Evolutionary conservation across 2,329 filamentous ascomycete genomes (phyloP).

Genomic region (Aureobasidium sp.): DNA sequence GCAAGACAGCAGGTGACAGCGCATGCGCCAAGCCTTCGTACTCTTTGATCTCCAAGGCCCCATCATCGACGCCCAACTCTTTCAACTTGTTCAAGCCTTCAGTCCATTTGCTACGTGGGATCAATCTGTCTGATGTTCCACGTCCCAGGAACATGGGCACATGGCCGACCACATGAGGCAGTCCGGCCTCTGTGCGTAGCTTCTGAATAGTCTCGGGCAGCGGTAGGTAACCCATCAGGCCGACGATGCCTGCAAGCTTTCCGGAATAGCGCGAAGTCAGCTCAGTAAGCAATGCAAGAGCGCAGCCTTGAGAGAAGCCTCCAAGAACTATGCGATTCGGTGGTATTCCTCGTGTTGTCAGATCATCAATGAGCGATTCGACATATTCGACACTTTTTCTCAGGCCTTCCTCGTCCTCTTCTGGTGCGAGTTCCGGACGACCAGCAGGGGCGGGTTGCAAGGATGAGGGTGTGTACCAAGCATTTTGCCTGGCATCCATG

Average conservation of each 20-base stretch:
- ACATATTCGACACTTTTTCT: slow-evolving; percentile 35
- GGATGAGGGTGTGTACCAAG: slow-evolving; percentile 41
- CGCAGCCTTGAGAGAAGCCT: slow-evolving; percentile 45
- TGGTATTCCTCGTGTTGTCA: slow-evolving; percentile 36
- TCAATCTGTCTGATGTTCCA: slow-evolving; percentile 41
- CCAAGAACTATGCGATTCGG: slow-evolving; percentile 39
- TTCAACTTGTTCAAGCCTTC: slow-evolving; percentile 37
- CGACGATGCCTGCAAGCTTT: slow-evolving; percentile 35
- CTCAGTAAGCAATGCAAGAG: slow-evolving; percentile 38
- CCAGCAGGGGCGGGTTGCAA: slow-evolving; percentile 33
- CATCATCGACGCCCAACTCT: slow-evolving; percentile 34
- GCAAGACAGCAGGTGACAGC: slow-evolving; percentile 36
- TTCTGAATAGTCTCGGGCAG: slow-evolving; percentile 33
- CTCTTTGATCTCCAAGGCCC: slow-evolving; percentile 35
- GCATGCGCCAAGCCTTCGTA: slow-evolving; percentile 45
- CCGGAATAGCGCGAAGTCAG: slow-evolving; percentile 35
- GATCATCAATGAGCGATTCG: slow-evolving; percentile 36
- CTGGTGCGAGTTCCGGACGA: slow-evolving; percentile 38
- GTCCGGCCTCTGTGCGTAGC: slow-evolving; percentile 32
- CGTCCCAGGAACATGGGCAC: slow-evolving; percentile 42
- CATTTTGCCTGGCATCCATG: slow-evolving; percentile 39
- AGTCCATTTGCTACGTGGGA: slow-evolving; percentile 39
- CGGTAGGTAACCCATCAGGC: slow-evolving; percentile 44
- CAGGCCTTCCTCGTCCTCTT: slow-evolving; percentile 42
- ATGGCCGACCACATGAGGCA: slow-evolving; percentile 30